A percentile compares a stretch with the other conserved stretches of the same genome.
phyloP scores from a whole-genome alignment of 1,139 yeast genomes.

The Kodamaea derodonti region DNA sequence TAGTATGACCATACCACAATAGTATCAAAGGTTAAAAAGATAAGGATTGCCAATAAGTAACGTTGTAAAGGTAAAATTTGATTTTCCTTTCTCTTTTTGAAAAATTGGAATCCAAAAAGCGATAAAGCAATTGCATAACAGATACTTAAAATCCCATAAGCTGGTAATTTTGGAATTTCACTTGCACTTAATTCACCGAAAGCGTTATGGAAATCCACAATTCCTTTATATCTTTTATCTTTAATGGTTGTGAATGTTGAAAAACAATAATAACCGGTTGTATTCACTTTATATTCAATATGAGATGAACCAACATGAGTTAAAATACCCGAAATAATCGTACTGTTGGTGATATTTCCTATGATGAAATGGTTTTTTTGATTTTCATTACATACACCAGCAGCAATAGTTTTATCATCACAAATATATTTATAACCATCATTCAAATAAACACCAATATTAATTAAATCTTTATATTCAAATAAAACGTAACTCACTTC shows the following conservation, averaged over 20 bases:
- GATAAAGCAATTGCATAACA: slow-evolving; percentile 79
- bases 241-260: slow-evolving; percentile 52
- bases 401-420: slow-evolving; percentile 62
- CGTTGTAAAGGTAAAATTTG: slow-evolving; percentile 89
- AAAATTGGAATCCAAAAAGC: slow-evolving; percentile 80
- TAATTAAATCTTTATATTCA: slow-evolving; percentile 74
- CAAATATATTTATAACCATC: slow-evolving; percentile 60
- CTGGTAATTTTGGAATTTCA: slow-evolving; percentile 86
- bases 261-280: slow-evolving; percentile 91
- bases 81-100: slow-evolving; percentile 68
- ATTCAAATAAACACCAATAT: slow-evolving; percentile 53
- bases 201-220: slow-evolving; percentile 80
- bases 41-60: slow-evolving; percentile 81
- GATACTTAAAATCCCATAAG: slow-evolving; percentile 82
- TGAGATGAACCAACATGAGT: slow-evolving; percentile 57
- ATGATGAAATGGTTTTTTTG: slow-evolving; percentile 64
- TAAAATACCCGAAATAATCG: slow-evolving; percentile 55
- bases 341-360: slow-evolving; percentile 41
- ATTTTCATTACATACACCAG: slow-evolving; percentile 47
- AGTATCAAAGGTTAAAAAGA: slow-evolving; percentile 79
- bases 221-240: slow-evolving; percentile 52
- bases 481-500: slow-evolving; percentile 68
- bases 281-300: slow-evolving; percentile 58
- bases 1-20: slow-evolving; percentile 89
- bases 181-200: slow-evolving; percentile 86